phyloP scores from a whole-genome alignment of 192 early-diverging fungal genomes.

The Backusella australiensis region DNA sequence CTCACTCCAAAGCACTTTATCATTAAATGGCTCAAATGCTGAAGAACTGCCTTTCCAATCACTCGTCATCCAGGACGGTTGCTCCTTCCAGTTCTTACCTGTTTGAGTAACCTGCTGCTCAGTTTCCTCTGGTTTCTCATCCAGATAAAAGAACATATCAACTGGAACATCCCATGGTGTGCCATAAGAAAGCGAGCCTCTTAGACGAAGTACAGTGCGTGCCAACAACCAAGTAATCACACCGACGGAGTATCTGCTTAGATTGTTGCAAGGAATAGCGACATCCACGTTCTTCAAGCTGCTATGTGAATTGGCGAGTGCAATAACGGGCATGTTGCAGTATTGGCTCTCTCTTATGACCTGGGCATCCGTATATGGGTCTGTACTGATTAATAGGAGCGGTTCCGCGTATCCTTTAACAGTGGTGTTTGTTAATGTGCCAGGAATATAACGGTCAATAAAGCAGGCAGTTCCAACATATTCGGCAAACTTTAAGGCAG shows the following conservation, averaged over 20 bases:
- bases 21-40: neutral
- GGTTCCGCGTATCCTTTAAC: neutral
- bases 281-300: neutral
- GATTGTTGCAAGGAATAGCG: neutral
- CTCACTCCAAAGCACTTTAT: neutral
- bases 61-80: neutral
- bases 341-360: neutral
- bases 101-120: neutral
- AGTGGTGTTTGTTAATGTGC: neutral
- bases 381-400: neutral
- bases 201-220: neutral
- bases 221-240: neutral
- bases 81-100: neutral
- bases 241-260: neutral
- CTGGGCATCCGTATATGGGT: neutral
- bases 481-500: neutral
- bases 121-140: neutral
- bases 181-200: neutral
- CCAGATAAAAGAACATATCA: constrained; percentile 1
- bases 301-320: neutral
- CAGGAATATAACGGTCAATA: neutral
- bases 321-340: neutral
- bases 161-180: neutral
- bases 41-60: neutral
- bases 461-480: neutral